Base-by-base conservation (phyloP, 2,329 filamentous ascomycete genomes). In the Sporothrix brunneoviolacea region DNA sequence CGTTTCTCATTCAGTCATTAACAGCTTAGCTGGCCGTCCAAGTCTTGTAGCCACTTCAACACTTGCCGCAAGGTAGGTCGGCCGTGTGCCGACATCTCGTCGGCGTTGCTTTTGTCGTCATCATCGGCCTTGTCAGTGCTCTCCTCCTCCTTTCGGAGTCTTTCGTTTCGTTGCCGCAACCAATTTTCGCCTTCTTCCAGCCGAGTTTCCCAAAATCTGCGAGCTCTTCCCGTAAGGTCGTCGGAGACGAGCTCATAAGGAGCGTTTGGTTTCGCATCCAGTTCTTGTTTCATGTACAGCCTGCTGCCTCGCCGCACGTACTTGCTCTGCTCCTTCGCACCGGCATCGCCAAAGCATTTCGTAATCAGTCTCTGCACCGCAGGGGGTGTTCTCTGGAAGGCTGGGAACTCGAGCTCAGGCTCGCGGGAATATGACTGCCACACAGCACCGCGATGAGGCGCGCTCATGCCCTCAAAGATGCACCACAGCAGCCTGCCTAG, bases 401-500 rank as follows among this genome's bases (percentile, higher is more conserved):
- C 64, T 0, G 79, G 79, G 50, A 82, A 83, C 60, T 79, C 76
- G 12, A 77, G 64, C 15, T 72, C 66, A 2, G 78, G 74, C 59
- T 82, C 78, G 63, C 72, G 74, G 15, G 66, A 67, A 60, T 82
- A 82, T 40, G 79, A 82, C 55, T 79, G 71, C 79, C 79, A 82
- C 12, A 79, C 70, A 4, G 76, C 73, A 2, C 74, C 72, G 54
- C 70, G 70, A 57, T 82, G 76, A 2, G 79, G 78, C 2, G 77
- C 77, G 52, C 75, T 76, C 58, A 75, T 73, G 18, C 76, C 77
- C 60, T 83, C 79, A 51, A 82, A 82, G 15, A 82, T 72, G 59
- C 79, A 82, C 78, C 79, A 83, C 41, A 83, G 65, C 22, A 80
- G 68, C 35, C 79, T 71, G 6, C 78, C 79, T 15, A 83, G 72